Evolutionary conservation across 805 yeast genomes (phyloP).

Genomic region (Schwanniomyces polymorphus): DNA sequence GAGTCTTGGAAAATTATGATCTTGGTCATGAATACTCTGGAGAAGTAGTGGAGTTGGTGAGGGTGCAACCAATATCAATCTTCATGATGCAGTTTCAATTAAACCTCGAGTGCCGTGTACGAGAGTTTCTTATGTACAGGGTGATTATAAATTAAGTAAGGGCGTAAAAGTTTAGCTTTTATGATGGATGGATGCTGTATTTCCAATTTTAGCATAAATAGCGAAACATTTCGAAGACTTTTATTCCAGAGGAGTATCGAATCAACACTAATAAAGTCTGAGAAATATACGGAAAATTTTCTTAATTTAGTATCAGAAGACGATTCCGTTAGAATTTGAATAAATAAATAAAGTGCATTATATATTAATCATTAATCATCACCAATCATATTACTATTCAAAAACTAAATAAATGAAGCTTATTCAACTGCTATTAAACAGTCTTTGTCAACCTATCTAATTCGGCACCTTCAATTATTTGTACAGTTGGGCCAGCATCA

Average conservation of each 20-base stretch:
- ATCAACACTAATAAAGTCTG: too few relatives aligned
- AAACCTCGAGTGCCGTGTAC: conserved; percentile 59
- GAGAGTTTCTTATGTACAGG: conserved; percentile 33
- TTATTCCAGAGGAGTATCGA: conserved; percentile 42
- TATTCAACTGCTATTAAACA: background rate
- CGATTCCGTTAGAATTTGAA: too few relatives aligned
- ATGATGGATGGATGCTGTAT: too few relatives aligned
- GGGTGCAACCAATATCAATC: conserved; percentile 40
- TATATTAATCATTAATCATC: too few relatives aligned
- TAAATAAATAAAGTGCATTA: too few relatives aligned
- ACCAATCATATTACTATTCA: too few relatives aligned
- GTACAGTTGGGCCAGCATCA: conserved; percentile 18
- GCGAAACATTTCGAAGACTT: conserved; percentile 44
- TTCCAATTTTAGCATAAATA: conserved; percentile 24
- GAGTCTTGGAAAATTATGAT: conserved; percentile 31
- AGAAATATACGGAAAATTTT: too few relatives aligned
- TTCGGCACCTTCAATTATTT: conserved; percentile 7
- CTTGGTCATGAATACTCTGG: conserved; percentile 51
- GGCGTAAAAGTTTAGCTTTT: conserved; percentile 37
- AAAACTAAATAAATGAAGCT: background rate
- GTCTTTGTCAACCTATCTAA: background rate
- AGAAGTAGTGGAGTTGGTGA: conserved; percentile 49
- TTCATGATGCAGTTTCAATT: conserved; percentile 49
- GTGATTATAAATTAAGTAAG: conserved; percentile 41
- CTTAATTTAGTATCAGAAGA: too few relatives aligned